These are phyloP conservation scores for Epichloe gansuensis DNA, from an alignment of 2,329 filamentous ascomycete species.

Conservation along the genomic window DNA sequence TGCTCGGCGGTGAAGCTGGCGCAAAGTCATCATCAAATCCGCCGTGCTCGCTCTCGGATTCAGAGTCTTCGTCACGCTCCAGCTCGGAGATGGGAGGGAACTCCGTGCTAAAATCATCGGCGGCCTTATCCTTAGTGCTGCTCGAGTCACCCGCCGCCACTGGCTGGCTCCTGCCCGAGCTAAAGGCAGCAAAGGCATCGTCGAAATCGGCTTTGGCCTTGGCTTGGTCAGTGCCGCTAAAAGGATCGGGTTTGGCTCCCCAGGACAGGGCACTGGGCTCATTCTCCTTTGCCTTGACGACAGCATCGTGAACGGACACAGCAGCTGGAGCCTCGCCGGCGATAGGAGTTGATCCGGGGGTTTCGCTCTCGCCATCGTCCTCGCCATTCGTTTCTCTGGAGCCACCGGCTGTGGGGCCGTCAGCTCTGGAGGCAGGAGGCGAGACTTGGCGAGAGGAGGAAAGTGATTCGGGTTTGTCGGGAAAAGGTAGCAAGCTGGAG, in stretches of 20 bases:
- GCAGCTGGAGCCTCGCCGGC: constrained; percentile 14
- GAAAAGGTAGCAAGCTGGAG: constrained; percentile 62
- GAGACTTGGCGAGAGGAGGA: constrained; percentile 69
- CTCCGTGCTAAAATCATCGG: constrained; percentile 53
- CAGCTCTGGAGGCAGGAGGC: constrained; percentile 47
- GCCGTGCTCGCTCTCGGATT: constrained; percentile 63
- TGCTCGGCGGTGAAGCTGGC: constrained; percentile 39
- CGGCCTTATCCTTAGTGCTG: constrained; percentile 25
- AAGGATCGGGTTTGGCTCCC: constrained; percentile 31
- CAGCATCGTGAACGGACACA: constrained; percentile 7
- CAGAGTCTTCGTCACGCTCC: constrained; percentile 70
- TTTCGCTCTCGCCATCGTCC: constrained; percentile 12
- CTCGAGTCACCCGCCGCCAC: constrained; percentile 29
- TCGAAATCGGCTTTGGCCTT: constrained; percentile 74
- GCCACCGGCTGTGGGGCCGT: constrained; percentile 28
- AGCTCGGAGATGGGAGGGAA: constrained; percentile 91
- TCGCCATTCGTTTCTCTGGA: constrained; percentile 10
- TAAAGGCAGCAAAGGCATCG: constrained; percentile 69
- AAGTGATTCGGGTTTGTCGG: constrained; percentile 51
- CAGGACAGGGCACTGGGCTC: constrained; percentile 4
- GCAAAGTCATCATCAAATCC: constrained; percentile 93
- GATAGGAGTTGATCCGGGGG: constrained; percentile 15
- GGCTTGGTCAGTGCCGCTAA: constrained; percentile 37
- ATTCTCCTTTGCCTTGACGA: constrained; percentile 9
- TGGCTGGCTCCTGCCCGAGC: constrained; percentile 34